Evolutionary conservation across 2,329 filamentous ascomycete species (phyloP), one percentile per base, ranked within the genome.

Genomic region (Aspergillus sojae): DNA sequence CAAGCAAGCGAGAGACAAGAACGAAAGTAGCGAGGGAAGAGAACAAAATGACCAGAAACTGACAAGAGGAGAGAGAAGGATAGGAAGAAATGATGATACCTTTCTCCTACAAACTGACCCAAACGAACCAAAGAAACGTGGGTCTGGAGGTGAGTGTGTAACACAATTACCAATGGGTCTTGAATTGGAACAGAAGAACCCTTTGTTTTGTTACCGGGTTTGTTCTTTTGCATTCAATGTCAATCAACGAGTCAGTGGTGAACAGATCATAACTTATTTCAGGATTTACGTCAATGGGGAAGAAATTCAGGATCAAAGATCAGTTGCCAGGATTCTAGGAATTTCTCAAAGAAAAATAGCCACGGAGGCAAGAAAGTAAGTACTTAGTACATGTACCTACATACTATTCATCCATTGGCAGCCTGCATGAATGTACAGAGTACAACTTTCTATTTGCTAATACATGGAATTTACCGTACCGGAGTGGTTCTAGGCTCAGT

Each of bases 1-100:
- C 52, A 66, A 55, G 45, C 52, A 54, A 58, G 39, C 58, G 28
- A 48, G 21, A 62, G 54, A 36, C 58, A 46, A 57, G 39, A 39
- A 55, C n/a, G 57, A 50, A 30, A 43, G 41, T 55, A 58, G 16
- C 41, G 61, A 58, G 52, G 36, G 26, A 57, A 54, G 30, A 41
- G 45, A 45, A 57, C 39, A 57, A 46, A 46, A 58, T 52, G 43
- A 54, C 61, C 43, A 43, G 36, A 54, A 50, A 57, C 19, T 39
- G 30, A 60, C 54, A 56, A 59, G 54, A 59, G 46, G 34, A 58
- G 52, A 64, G 30, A 48, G 57, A 61, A 58, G 48, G 58, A 64
- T 56, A 63, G 41, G 54, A 63, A 57, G 64, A 62, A 62, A 63
- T 60, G 57, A 65, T 63, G 57, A 62, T 67, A 71, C 63, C 62